Base-by-base conservation (phyloP, 2,329 filamentous ascomycete genomes). In the Scedosporium boydii region DNA sequence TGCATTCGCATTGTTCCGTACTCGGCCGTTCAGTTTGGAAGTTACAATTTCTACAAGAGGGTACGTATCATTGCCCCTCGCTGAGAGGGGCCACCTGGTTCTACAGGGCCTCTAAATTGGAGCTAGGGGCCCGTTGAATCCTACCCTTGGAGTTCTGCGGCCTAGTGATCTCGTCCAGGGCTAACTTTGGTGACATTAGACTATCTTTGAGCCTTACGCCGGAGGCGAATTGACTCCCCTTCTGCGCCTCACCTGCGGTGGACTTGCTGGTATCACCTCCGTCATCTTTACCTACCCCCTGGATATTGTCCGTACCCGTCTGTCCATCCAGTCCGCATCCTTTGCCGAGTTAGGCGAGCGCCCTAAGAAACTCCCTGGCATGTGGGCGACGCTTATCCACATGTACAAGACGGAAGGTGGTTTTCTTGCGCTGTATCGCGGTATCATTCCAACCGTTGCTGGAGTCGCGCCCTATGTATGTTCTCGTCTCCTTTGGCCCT, bases 1-100 rank as follows among this genome's bases (percentile, higher is more conserved):
- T 99, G 95, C 80, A 91, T 99, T 70, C 90, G 95, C 65, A 99
- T 99, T 68, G 91, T 99, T 60, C 95, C 95, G 4, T 99, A 99
- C 75, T 98, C 93, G 59, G 95, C 95, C 10, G 95, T 98, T 48
- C 95, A 99, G 72, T 99, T 99, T 75, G 93, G 93, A 68, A 96
- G 92, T 72, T 99, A 98, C 79, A 98, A 96, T 73, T 86, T 98
- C 68, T 99, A 99, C 78, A 97, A 96, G 76, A 84, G 87, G 78
- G 93, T 96, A 78, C 73, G 87, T 77, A 16, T 26, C 10, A 12
- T 38, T 38, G 34, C 10, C 2, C 34, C 34, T 3, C 12, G 10
- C 34, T 38, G 34, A 38, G 34, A 10, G 34, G 34, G 10, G 34
- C 4, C 10, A 14, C 34, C 34, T 12, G 34, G 10, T 38, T 38